Evolutionary conservation across 179 eudicot genomes (phyloP), one percentile per base, ranked within the genome.

Genomic region (Patellifolia procumbens): DNA sequence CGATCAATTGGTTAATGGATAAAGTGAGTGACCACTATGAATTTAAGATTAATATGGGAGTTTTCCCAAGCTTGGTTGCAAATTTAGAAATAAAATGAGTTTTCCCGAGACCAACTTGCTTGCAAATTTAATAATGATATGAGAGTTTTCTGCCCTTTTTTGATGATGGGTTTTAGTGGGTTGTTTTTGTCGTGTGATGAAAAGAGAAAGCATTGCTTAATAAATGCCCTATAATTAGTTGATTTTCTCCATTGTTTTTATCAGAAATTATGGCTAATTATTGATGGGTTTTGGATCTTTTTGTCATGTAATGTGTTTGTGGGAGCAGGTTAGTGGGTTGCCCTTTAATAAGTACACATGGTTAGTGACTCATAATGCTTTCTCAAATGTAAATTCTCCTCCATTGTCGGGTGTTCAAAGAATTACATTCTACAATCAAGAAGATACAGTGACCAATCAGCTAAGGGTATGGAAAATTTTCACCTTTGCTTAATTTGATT

Each of bases 291-390:
- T 70, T 78, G 79, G 62, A 53, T 43, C 12, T 52, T 68, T 64
- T 56, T 68, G 35, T 53, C 5, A 35, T 63, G 70, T 60, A 39
- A 61, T 46, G 26, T 80, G 83, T 59, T 84, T 85, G 65, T 69
- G 71, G 79, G 79, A 76, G 13, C 76, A 95, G 99, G 76, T 93
- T 55, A 76, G 86, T 82, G 98, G 96, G 55, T 83, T 95, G 81
- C 99, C 98, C 65, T 95, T 91, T 80, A 95, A 95, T 91, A 91
- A 91, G 87, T 95, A 95, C 84, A 79, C 99, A 55, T 95, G 98
- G 98, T 83, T 95, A 69, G 84, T 93, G 74, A 93, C 98, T 70
- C 98, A 95, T 74, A 95, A 95, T 81, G 89, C 99, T 5, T 95
- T 95, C 81, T 93, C 99, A 19, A 95, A 93, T 81, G 98, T 89